phyloP scores from a whole-genome alignment of 73 alveolate species.

The Paramecium primaurelia region DNA sequence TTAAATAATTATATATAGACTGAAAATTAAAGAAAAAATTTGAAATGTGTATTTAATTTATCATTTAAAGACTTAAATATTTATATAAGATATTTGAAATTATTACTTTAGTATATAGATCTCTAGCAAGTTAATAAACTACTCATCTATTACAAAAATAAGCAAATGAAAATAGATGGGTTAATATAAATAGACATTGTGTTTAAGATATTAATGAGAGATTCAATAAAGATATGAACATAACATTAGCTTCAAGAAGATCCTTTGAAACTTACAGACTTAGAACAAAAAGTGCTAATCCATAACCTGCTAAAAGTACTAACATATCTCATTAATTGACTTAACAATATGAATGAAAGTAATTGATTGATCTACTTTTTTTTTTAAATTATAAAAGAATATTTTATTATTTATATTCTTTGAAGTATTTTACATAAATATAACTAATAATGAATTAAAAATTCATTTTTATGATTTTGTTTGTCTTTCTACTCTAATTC shows the following conservation, averaged over 20 bases:
- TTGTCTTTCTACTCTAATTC: constrained; percentile 58
- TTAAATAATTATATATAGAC: neutral
- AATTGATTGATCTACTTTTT: neutral
- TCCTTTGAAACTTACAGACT: neutral
- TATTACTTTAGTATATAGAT: neutral
- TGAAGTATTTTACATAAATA: neutral
- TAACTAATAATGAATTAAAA: neutral
- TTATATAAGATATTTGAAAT: too few species aligned
- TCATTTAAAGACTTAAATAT: too few species aligned
- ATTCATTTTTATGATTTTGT: neutral
- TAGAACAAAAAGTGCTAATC: neutral
- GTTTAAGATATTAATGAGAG: neutral
- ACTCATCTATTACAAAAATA: neutral
- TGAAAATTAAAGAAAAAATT: neutral
- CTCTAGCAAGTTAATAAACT: neutral
- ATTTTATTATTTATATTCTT: neutral
- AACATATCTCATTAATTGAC: neutral
- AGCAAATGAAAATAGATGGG: neutral
- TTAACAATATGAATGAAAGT: neutral
- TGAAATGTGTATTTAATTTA: too few species aligned
- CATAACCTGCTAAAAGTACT: neutral
- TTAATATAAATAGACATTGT: neutral
- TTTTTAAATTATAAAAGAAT: neutral
- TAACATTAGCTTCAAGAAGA: neutral
- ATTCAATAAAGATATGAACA: neutral